Evolutionary conservation across 495 filamentous ascomycete species (phyloP), one percentile per base, ranked within the genome.

Genomic region (Talaromyces borbonicus): DNA sequence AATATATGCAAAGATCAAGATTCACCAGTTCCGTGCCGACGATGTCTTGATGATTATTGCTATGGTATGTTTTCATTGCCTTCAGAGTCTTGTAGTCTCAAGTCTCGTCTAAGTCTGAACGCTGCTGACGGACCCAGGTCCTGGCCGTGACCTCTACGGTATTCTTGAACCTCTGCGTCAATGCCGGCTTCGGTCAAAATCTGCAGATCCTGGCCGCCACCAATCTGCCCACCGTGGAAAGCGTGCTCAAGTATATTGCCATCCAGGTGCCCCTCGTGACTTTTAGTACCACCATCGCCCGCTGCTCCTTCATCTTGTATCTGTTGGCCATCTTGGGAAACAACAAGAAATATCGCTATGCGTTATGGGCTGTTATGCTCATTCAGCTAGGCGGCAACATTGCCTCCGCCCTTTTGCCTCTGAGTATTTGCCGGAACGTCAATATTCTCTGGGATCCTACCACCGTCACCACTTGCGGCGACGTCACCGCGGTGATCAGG

Each of bases 301-400:
- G 62, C 4, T 30, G 69, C 9, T 65, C 69, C 31, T 69, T 69
- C 42, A 59, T 71, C 18, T 25, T 62, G 12, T 66, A 71, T 24
- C 52, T 75, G 24, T 46, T 57, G 12, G 51, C 57, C 1, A 57
- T 75, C 12, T 52, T 75, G 19, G 63, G 55, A 16, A 63, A 59
- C 2, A 53, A 48, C 25, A 49, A 39, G 20, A 29, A 18, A 22
- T 56, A 71, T 7, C 29, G 45, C 3, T 50, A 58, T 15, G 50
- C 61, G 9, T 43, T 75, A 16, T 72, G 65, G 65, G 25, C 18
- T 0, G 18, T 69, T 14, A 53, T 49, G 8, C 40, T 41, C 4
- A 26, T 60, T 4, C 63, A 59, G 20, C 25, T 61, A 12, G 5
- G 59, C 4, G 39, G 50, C 11, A 56, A 70, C 32, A 24, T 52